Conservation (phyloP, 805 yeast genomes). For the Helenozyma rhizophorensis region DNA sequence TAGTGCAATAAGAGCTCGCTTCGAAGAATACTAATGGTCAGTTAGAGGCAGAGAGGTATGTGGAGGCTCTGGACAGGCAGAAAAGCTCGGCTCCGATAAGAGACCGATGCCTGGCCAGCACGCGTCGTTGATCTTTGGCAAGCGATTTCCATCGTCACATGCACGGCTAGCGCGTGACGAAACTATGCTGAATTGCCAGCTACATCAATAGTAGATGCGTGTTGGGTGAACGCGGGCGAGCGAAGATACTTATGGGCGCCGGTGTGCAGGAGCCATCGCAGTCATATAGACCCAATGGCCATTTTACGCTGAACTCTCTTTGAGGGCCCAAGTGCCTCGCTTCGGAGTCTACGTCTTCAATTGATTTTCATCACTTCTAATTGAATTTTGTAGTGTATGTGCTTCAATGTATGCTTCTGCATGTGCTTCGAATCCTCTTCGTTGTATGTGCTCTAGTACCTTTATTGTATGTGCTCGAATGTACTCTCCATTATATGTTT, state of each 20-base stretch:
- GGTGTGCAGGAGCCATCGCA: too few species aligned
- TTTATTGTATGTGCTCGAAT: background rate
- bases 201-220: too few species aligned
- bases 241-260: too few species aligned
- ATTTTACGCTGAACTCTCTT: too few species aligned
- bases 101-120: constrained; percentile 22
- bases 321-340: background rate
- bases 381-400: too few species aligned
- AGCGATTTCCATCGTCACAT: constrained; percentile 42
- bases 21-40: too few species aligned
- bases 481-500: background rate
- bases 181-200: constrained; percentile 46
- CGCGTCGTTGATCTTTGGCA: constrained; percentile 34
- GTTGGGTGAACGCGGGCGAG: too few species aligned
- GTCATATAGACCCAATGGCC: too few species aligned
- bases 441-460: background rate
- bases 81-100: constrained; percentile 13
- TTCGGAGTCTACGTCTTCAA: background rate
- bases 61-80: constrained; percentile 7
- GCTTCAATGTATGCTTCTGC: too few species aligned
- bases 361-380: background rate
- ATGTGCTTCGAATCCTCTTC: too few species aligned
- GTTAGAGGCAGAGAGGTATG: too few species aligned
- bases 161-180: constrained; percentile 35
- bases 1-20: too few species aligned